phyloP scores from a whole-genome alignment of 441 rosid genomes.

The Geranium incanum region DNA sequence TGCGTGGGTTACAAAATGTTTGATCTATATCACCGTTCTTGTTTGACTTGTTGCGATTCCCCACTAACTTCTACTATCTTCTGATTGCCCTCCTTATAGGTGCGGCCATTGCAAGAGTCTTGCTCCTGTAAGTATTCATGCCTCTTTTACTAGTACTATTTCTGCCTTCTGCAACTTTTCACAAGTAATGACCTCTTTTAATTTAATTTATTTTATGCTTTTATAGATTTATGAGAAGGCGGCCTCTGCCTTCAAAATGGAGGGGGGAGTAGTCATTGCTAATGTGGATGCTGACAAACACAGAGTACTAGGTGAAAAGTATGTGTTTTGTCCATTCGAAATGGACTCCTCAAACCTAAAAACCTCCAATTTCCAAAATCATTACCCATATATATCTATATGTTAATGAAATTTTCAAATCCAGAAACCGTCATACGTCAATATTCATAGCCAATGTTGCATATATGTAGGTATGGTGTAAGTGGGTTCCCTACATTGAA shows the following conservation, averaged over 20 bases:
- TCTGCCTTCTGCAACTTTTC: slow-evolving; percentile 8
- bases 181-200: slow-evolving; percentile 3
- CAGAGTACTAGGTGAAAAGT: slow-evolving; percentile 75
- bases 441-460: slow-evolving; percentile 13
- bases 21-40: slow-evolving; percentile 3
- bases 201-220: slow-evolving; percentile 6
- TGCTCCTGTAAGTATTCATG: slow-evolving; percentile 54
- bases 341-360: neutral
- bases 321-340: slow-evolving; percentile 23
- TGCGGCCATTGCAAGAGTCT: slow-evolving; percentile 72
- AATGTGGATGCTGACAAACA: slow-evolving; percentile 85
- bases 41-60: neutral
- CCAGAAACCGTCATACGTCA: neutral
- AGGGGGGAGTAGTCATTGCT: slow-evolving; percentile 75
- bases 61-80: slow-evolving; percentile 12
- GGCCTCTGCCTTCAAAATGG: slow-evolving; percentile 66
- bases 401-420: neutral
- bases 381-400: neutral
- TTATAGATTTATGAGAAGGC: slow-evolving; percentile 76
- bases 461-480: slow-evolving; percentile 57
- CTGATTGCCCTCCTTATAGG: slow-evolving; percentile 33
- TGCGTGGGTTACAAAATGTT: neutral
- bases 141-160: neutral
- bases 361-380: neutral
- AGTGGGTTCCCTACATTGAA: slow-evolving; percentile 89